A percentile compares a stretch with the other conserved stretches of the same genome.
Evolutionary conservation across 2,329 filamentous ascomycete species (phyloP).

Genomic region (Diaporthe capsici): DNA sequence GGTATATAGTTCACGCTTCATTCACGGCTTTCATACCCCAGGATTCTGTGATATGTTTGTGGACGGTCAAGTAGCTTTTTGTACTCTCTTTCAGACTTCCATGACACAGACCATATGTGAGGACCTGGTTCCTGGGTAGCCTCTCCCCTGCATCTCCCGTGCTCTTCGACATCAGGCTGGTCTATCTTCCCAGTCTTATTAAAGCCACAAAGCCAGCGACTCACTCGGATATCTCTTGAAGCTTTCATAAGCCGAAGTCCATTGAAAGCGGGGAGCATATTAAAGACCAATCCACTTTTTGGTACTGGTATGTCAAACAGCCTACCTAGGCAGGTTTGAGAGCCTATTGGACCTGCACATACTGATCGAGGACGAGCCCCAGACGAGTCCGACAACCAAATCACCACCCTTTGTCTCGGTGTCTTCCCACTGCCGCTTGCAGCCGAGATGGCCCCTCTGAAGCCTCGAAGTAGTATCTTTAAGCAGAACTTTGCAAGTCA

Average conservation of each 20-base stretch:
- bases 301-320: not conserved
- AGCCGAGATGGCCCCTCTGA: slow-evolving; percentile 57
- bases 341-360: not conserved
- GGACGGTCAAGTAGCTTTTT: not conserved
- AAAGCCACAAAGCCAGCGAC: not conserved
- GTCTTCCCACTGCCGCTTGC: slow-evolving; percentile 1
- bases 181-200: not conserved
- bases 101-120: slow-evolving; percentile 34
- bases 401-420: slow-evolving; percentile 4
- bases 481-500: slow-evolving; percentile 78
- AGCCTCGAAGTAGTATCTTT: slow-evolving; percentile 68
- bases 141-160: slow-evolving; percentile 8
- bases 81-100: not conserved
- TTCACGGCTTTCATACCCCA: not conserved
- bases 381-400: not conserved
- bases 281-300: not conserved
- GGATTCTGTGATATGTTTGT: slow-evolving; percentile 14
- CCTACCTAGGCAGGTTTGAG: too few species aligned
- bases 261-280: not conserved
- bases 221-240: not conserved
- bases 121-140: not conserved
- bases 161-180: not conserved
- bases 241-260: not conserved
- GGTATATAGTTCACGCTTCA: not conserved
- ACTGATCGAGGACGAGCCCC: not conserved